A percentile compares a stretch with the other conserved stretches of the same genome.
Evolutionary conservation across 768 basidiomycete species (phyloP).

Genomic region (Hydnomerulius pinastri): DNA sequence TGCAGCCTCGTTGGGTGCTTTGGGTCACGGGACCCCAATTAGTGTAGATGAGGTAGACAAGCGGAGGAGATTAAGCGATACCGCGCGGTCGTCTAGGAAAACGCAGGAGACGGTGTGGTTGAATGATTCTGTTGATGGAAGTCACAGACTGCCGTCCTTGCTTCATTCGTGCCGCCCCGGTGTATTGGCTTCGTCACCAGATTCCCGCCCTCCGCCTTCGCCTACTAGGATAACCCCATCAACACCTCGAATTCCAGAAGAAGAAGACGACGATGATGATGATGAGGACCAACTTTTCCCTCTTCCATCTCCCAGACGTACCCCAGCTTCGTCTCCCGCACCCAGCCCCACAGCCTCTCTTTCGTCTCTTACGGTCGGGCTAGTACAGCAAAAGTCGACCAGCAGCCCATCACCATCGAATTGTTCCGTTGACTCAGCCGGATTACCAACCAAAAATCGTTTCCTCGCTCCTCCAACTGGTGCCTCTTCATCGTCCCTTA

Average conservation of each 20-base stretch:
- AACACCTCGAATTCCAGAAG: conserved; percentile 34
- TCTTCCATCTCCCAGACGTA: conserved; percentile 58
- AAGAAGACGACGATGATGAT: conserved; percentile 45
- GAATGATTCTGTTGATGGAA: neutral
- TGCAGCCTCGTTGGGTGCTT: conserved; percentile 20
- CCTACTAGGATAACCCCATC: conserved; percentile 11
- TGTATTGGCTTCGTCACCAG: neutral
- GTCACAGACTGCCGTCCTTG: neutral
- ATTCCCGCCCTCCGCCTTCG: conserved; percentile 10
- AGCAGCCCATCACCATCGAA: conserved; percentile 17
- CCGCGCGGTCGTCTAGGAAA: neutral
- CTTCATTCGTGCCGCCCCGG: neutral
- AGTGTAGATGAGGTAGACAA: conserved; percentile 69
- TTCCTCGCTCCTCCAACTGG: conserved; percentile 23
- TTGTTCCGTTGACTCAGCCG: conserved; percentile 17
- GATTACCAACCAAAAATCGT: conserved; percentile 1
- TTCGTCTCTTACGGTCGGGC: conserved; percentile 22
- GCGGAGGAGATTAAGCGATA: conserved; percentile 49
- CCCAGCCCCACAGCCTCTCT: conserved; percentile 35
- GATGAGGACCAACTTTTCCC: conserved; percentile 60
- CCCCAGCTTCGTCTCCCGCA: conserved; percentile 45
- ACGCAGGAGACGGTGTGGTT: conserved; percentile 4
- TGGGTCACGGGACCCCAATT: conserved; percentile 37
- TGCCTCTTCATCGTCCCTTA: conserved; percentile 29
- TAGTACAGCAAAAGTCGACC: neutral